Percentiles rank a stretch among this genome's conserved stretches.
Conservation (phyloP, 1,284 basidiomycete species). For the Ganoderma resinaceum region DNA sequence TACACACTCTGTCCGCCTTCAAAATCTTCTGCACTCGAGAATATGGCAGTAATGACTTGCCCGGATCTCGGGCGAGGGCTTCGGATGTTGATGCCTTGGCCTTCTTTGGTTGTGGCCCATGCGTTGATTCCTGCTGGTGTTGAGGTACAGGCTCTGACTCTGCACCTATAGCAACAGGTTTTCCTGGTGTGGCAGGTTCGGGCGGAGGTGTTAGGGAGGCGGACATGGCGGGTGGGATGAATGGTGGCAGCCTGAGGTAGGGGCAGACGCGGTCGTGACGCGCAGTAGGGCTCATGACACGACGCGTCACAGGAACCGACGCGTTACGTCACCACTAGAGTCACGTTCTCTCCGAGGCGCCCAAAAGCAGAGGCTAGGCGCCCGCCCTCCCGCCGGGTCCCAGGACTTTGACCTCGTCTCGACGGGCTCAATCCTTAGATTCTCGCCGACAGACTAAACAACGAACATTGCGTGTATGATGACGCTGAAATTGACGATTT, state of each 20-base stretch:
- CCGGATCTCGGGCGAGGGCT: slow-evolving; percentile 39
- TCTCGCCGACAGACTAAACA: no score
- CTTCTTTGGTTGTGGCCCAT: slow-evolving; percentile 18
- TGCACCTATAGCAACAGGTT: not conserved
- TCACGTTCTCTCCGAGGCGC: no score
- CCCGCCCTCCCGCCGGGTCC: no score
- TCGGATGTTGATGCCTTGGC: slow-evolving; percentile 19
- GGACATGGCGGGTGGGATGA: not conserved
- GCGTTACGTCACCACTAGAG: not conserved
- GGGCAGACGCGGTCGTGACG: not conserved
- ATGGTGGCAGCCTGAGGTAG: not conserved
- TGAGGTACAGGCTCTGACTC: not conserved
- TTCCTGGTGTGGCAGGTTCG: not conserved
- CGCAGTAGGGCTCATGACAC: no score
- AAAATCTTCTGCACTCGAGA: slow-evolving; percentile 80
- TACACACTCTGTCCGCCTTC: slow-evolving; percentile 75
- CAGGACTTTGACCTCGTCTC: no score
- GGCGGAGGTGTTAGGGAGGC: not conserved
- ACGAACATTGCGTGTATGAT: no score
- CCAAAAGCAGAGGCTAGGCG: no score
- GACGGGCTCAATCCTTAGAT: no score
- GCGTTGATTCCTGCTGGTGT: not conserved
- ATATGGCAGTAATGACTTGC: slow-evolving; percentile 73
- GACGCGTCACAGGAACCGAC: not conserved
- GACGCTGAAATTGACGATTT: no score